These are phyloP conservation scores for Penicillium pancosmium DNA, from an alignment of 495 filamentous ascomycete species.

Conservation along the genomic window DNA sequence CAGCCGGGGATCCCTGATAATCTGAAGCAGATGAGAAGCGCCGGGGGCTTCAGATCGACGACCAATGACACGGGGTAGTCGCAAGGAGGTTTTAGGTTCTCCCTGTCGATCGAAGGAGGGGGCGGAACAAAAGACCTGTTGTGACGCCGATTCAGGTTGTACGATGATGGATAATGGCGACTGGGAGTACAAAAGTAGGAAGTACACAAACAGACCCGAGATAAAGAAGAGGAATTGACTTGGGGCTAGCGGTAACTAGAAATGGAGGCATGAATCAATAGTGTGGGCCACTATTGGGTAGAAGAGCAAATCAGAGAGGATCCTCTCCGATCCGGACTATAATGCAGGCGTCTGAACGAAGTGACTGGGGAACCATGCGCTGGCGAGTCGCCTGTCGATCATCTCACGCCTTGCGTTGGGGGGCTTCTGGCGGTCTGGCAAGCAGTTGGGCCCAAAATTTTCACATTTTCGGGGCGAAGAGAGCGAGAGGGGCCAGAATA, in stretches of 20 bases:
- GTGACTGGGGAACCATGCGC: constrained; percentile 21
- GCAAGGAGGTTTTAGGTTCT: constrained; percentile 25
- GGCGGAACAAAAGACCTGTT: background rate
- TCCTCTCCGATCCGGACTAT: constrained; percentile 19
- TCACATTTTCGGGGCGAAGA: background rate
- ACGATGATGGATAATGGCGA: background rate
- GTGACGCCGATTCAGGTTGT: constrained; percentile 5
- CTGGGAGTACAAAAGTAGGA: background rate
- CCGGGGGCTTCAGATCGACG: constrained; percentile 31
- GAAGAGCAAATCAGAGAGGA: constrained; percentile 21
- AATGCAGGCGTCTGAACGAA: constrained; percentile 19
- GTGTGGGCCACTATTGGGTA: constrained; percentile 16
- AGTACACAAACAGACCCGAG: background rate
- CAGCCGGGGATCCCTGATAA: constrained; percentile 19
- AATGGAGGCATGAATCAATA: constrained; percentile 14
- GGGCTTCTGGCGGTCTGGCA: constrained; percentile 30
- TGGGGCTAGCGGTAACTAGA: constrained; percentile 7
- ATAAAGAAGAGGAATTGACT: background rate
- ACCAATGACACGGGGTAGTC: constrained; percentile 20
- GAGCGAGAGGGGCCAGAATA: background rate
- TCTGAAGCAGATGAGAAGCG: constrained; percentile 36
- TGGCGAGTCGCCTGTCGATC: constrained; percentile 33
- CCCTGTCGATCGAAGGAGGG: constrained; percentile 21
- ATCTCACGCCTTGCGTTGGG: constrained; percentile 25
- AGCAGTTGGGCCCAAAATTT: constrained; percentile 9